These are phyloP conservation scores for Fusarium sp. DNA, from an alignment of 2,329 filamentous ascomycete genomes.

Conservation along the genomic window DNA sequence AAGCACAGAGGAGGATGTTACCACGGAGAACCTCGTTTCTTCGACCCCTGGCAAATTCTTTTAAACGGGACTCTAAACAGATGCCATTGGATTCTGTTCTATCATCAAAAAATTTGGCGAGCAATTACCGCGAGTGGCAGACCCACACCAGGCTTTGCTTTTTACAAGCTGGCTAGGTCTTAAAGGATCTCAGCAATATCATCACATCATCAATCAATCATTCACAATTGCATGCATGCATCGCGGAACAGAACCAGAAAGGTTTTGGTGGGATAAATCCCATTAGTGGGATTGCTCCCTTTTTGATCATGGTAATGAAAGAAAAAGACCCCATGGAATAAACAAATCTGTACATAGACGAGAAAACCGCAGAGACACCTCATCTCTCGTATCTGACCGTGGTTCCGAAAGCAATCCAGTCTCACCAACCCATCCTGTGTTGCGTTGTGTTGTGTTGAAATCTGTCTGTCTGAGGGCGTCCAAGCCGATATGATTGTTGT, in stretches of 20 bases:
- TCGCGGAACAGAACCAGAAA: neutral
- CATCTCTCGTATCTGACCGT: constrained; percentile 5
- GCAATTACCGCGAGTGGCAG: too few species aligned
- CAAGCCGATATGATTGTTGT: neutral
- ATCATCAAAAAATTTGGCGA: neutral
- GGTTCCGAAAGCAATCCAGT: constrained; percentile 21
- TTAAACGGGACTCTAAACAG: constrained; percentile 47
- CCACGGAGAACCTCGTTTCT: constrained; percentile 42
- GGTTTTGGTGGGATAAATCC: constrained; percentile 16
- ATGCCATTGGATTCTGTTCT: constrained; percentile 20
- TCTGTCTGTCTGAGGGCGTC: constrained; percentile 16
- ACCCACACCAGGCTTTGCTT: too few species aligned
- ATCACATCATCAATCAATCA: constrained; percentile 12
- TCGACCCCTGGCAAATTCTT: constrained; percentile 67
- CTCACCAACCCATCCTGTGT: constrained; percentile 4
- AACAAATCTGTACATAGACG: constrained; percentile 21
- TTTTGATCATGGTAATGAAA: constrained; percentile 20
- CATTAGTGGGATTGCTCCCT: constrained; percentile 26
- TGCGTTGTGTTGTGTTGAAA: neutral
- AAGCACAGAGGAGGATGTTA: constrained; percentile 49
- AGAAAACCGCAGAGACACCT: constrained; percentile 8
- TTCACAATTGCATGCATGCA: neutral
- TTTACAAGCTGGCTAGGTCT: too few species aligned
- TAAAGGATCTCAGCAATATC: neutral
- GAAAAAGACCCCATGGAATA: neutral